phyloP scores from a whole-genome alignment of 108 stramenopile genomes.

The Fistulifera solaris region DNA sequence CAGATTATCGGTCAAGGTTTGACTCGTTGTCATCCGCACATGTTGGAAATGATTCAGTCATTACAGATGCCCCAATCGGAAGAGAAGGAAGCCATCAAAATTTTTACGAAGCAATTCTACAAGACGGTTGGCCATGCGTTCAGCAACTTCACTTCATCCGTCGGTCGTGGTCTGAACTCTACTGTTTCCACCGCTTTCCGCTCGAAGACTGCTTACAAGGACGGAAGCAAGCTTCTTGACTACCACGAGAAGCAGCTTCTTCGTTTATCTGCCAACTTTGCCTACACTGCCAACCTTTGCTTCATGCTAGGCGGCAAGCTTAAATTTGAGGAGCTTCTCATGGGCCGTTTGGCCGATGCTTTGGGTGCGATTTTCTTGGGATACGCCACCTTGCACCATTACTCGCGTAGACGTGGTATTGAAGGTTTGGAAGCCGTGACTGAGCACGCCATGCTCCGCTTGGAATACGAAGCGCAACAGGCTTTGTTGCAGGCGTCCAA shows the following conservation, averaged over 20 bases:
- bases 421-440: conserved; percentile 89
- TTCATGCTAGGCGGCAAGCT: conserved; percentile 92
- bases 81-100: conserved; percentile 70
- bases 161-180: conserved; percentile 66
- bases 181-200: conserved; percentile 60
- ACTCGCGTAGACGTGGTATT: conserved; percentile 77
- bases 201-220: conserved; percentile 83
- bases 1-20: conserved; percentile 98
- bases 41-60: conserved; percentile 85
- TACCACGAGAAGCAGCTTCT: conserved; percentile 90
- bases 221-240: conserved; percentile 73
- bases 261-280: conserved; percentile 93
- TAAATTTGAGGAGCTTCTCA: conserved; percentile 96
- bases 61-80: conserved; percentile 83
- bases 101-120: conserved; percentile 85
- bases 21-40: conserved; percentile 95
- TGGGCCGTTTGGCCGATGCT: conserved; percentile 93
- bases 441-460: conserved; percentile 93
- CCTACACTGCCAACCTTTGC: conserved; percentile 90
- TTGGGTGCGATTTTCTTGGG: conserved; percentile 96
- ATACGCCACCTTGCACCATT: conserved; percentile 93
- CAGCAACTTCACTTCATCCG: conserved; percentile 68
- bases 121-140: conserved; percentile 87
- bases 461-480: conserved; percentile 86
- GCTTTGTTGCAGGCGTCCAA: conserved; percentile 87